Conservation (phyloP, 768 basidiomycete species). For the Kondoa subrosea region DNA sequence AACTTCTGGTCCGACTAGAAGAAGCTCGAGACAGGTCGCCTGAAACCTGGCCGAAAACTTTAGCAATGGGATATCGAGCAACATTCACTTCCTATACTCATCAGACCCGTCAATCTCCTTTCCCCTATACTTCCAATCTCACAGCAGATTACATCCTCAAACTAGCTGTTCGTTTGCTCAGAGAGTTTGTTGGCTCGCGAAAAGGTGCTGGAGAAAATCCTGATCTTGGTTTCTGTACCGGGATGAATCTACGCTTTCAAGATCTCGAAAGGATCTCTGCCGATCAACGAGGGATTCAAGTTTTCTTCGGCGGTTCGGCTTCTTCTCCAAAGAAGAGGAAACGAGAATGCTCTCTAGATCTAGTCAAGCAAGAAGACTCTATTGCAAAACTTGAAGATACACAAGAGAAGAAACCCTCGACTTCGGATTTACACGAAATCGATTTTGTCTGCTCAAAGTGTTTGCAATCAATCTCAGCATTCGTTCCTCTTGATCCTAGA, state of each 20-base stretch:
- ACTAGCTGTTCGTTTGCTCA: slow-evolving; percentile 67
- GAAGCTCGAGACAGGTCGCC: slow-evolving; percentile 59
- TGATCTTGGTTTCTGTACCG: slow-evolving; percentile 49
- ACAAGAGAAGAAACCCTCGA: slow-evolving; percentile 25
- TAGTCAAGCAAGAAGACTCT: slow-evolving; percentile 9
- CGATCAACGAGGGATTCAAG: slow-evolving; percentile 74
- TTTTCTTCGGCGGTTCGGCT: slow-evolving; percentile 46
- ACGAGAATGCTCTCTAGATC: not conserved
- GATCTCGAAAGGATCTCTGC: slow-evolving; percentile 56
- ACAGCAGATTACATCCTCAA: slow-evolving; percentile 59
- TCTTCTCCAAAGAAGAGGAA: not conserved
- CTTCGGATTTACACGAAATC: slow-evolving; percentile 29
- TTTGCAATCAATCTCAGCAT: slow-evolving; percentile 2
- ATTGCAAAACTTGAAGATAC: slow-evolving; percentile 31
- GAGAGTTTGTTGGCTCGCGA: slow-evolving; percentile 51
- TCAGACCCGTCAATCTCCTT: slow-evolving; percentile 66
- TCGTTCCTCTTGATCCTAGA: too few species aligned
- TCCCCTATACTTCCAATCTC: slow-evolving; percentile 62
- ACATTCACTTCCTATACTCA: slow-evolving; percentile 42
- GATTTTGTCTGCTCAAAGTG: slow-evolving; percentile 38
- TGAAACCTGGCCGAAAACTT: slow-evolving; percentile 58
- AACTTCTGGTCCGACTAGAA: slow-evolving; percentile 64
- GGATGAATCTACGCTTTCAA: slow-evolving; percentile 54
- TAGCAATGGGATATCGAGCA: slow-evolving; percentile 60
- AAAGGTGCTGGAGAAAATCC: slow-evolving; percentile 17